A percentile compares a stretch with the other conserved stretches of the same genome.
Conservation (phyloP, 1,284 basidiomycete genomes). For the Rhodotorula sp. region DNA sequence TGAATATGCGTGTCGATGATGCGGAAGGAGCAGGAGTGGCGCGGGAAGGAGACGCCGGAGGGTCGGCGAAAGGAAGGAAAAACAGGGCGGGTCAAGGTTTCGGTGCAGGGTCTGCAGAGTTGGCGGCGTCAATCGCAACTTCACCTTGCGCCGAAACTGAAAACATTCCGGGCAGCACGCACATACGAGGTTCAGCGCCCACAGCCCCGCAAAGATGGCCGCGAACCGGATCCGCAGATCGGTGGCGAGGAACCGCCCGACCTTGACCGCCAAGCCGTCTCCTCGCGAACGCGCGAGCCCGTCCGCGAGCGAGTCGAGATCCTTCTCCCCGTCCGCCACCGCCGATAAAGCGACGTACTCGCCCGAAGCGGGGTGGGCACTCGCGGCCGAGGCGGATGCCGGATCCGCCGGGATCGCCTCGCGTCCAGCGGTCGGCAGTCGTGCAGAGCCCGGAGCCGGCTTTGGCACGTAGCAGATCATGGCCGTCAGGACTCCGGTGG, state of each 20-base stretch:
- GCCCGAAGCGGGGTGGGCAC: slow-evolving; percentile 4
- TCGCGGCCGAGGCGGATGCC: slow-evolving; percentile 6
- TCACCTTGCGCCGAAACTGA: no score
- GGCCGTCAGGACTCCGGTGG: slow-evolving; percentile 69
- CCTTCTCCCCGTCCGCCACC: slow-evolving; percentile 12
- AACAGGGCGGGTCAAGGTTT: no score
- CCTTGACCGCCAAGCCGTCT: slow-evolving; percentile 3
- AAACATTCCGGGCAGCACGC: neutral
- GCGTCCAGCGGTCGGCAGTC: slow-evolving; percentile 5
- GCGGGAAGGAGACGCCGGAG: no score
- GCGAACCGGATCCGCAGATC: slow-evolving; percentile 29
- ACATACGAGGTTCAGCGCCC: slow-evolving; percentile 29
- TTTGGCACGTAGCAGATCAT: slow-evolving; percentile 61
- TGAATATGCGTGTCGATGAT: no score
- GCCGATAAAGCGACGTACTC: slow-evolving; percentile 39
- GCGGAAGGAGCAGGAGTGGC: no score
- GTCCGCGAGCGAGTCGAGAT: neutral
- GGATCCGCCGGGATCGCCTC: slow-evolving; percentile 12
- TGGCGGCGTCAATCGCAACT: neutral
- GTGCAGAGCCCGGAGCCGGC: neutral
- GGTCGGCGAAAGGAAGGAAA: no score
- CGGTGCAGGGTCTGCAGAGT: slow-evolving; percentile 5
- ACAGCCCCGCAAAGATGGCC: slow-evolving; percentile 30
- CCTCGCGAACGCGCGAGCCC: neutral
- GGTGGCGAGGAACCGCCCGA: slow-evolving; percentile 11